Conservation (phyloP, 352 stramenopile genomes). For the Phytophthora boehmeriae region DNA sequence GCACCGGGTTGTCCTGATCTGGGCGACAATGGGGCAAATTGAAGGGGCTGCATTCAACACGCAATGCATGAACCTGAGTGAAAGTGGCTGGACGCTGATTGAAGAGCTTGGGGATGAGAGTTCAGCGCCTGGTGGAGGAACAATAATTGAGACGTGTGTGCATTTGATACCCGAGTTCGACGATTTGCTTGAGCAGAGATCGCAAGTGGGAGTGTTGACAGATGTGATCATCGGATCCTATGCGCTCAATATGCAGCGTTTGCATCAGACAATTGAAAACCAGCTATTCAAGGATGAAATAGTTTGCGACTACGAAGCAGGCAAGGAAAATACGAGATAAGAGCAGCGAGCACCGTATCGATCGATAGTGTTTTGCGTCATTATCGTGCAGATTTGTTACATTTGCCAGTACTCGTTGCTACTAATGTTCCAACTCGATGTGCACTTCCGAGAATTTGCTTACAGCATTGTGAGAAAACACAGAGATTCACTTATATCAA, state of each 20-base stretch:
- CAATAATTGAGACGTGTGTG: slow-evolving; percentile 18
- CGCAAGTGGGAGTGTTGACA: slow-evolving; percentile 9
- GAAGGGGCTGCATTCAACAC: slow-evolving; percentile 21
- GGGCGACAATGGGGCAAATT: slow-evolving; percentile 26
- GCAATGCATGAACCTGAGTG: slow-evolving; percentile 26
- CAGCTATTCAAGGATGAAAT: no score
- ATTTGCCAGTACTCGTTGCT: no score
- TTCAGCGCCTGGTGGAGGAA: neutral
- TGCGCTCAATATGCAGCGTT: slow-evolving; percentile 17
- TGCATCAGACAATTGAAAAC: slow-evolving; percentile 28
- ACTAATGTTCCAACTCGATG: slow-evolving; percentile 25
- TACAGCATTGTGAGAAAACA: slow-evolving; percentile 27
- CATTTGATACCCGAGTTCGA: slow-evolving; percentile 19
- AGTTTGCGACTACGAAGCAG: no score
- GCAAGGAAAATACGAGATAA: no score
- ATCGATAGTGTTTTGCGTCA: no score
- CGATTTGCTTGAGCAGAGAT: neutral
- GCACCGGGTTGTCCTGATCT: slow-evolving; percentile 30
- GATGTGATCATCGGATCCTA: slow-evolving; percentile 27
- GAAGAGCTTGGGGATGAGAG: slow-evolving; percentile 5
- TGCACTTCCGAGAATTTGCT: no score
- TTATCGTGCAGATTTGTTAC: no score
- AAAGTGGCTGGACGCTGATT: slow-evolving; percentile 36
- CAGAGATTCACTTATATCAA: slow-evolving; percentile 30
- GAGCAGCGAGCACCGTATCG: no score